Evolutionary conservation across 176 grass and related monocot species (phyloP).

Genomic region (Calamus simplicifolius): DNA sequence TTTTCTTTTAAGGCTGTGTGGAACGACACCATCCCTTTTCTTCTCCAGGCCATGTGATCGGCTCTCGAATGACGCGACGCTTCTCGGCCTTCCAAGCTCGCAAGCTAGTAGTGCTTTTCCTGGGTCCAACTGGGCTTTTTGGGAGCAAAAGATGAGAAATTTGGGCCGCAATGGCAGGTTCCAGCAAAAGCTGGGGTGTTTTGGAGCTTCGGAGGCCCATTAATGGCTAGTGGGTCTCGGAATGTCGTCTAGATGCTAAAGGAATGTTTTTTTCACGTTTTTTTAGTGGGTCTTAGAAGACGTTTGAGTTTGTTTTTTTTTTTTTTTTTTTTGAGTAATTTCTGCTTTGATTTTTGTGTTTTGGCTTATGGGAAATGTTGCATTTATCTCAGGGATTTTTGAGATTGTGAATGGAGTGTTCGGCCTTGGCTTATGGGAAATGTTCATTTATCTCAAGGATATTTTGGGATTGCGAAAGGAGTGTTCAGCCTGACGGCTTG

Average conservation of each 20-base stretch:
- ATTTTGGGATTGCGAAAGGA: too few relatives aligned
- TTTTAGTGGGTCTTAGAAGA: neutral
- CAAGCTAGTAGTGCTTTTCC: too few relatives aligned
- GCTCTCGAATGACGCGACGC: too few relatives aligned
- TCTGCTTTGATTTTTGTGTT: neutral
- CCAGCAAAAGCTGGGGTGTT: neutral
- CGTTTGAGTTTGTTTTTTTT: neutral
- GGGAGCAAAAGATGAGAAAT: slow-evolving; percentile 1
- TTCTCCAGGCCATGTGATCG: too few relatives aligned
- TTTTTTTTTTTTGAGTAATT: too few relatives aligned
- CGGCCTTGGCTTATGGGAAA: too few relatives aligned
- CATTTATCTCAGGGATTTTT: neutral
- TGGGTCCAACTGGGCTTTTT: neutral
- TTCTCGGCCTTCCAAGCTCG: too few relatives aligned
- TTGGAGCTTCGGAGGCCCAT: neutral
- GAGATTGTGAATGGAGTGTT: neutral
- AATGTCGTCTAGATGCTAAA: neutral
- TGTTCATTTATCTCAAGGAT: too few relatives aligned
- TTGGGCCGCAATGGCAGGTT: neutral
- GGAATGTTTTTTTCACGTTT: neutral
- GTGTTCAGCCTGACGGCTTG: too few relatives aligned
- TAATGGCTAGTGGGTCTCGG: neutral
- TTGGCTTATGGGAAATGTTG: neutral
- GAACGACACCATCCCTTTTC: too few relatives aligned
- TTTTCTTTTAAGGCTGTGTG: too few relatives aligned